Evolutionary conservation across 23 red algal genomes (phyloP), one percentile per base, ranked within the genome.

Genomic region (Gracilaria caudata): DNA sequence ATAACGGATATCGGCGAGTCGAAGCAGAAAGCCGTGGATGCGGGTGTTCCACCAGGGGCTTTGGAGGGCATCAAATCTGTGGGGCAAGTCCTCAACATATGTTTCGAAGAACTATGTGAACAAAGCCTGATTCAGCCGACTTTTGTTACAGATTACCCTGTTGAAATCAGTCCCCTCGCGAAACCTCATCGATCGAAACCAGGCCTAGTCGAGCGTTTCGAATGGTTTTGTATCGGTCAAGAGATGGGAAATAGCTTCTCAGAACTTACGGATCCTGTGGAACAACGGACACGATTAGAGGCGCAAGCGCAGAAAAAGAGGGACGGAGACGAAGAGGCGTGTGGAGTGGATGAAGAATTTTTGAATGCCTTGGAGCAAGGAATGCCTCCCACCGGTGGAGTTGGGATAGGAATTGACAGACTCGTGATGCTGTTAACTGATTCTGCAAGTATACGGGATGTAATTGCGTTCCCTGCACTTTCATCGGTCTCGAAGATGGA

Each of bases 271-370:
- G 92, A 98, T 81, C 92, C 96, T 29, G 59, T 95, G 1, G 96
- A 94, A 19, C 96, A 98, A 71, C 77, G 96, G n/a, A 73, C 43
- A 26, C 92, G 96, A 17, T 93, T 98, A 39, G 83, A 90, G 39
- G 40, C 37, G 7, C 92, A 94, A 53, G 87, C 89, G 28, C 66
- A 76, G 56, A 94, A 98, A 47, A 91, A 90, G 43, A 79, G 70
- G 28, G 92, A 78, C 8, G 96, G 96, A 20, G 96, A 98, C 60
- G 88, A 94, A 68, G 96, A 98, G 80, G 96, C 96, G 11, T 94
- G 92, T 64, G 96, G 87, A 11, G 90, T 91, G 24, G 96, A 98
- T 54, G 96, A 98, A 72, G 96, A 98, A 56, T 98, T 98, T 76
- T 94, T 94, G 72, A 81, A 34, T 28, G 96, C 96, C 14, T 80